A percentile compares a stretch with the other conserved stretches of the same genome.
phyloP scores from a whole-genome alignment of 1,284 basidiomycete species.

The Boletus holoroseus region DNA sequence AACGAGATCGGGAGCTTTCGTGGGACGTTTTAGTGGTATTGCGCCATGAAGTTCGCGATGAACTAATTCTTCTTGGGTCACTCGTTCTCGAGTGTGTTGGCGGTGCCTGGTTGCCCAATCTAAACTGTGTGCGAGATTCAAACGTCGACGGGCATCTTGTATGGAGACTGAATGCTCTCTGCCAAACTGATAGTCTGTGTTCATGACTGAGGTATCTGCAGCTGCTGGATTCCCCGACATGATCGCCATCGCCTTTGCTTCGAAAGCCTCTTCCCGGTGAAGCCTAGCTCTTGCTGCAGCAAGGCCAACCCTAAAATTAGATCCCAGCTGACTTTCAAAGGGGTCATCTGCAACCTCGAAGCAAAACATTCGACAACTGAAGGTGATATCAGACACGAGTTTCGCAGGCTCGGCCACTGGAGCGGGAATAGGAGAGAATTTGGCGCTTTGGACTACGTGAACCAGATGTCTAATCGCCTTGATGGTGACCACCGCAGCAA shows the following conservation, averaged over 20 bases:
- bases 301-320: constrained; percentile 74
- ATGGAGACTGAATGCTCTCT: constrained; percentile 61
- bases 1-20: constrained; percentile 33
- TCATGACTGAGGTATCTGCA: constrained; percentile 18
- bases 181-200: constrained; percentile 52
- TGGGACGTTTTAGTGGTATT: constrained; percentile 28
- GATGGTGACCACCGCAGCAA: constrained; percentile 57
- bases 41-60: constrained; percentile 35
- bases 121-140: constrained; percentile 72
- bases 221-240: constrained; percentile 34
- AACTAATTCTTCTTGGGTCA: constrained; percentile 30
- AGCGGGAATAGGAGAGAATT: constrained; percentile 44
- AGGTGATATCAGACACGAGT: constrained; percentile 56
- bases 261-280: constrained; percentile 78
- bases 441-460: constrained; percentile 43
- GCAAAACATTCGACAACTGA: constrained; percentile 58
- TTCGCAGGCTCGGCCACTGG: constrained; percentile 73
- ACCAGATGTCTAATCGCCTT: constrained; percentile 68
- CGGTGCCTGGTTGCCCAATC: constrained; percentile 68
- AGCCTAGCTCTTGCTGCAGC: constrained; percentile 72
- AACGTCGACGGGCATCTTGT: constrained; percentile 67
- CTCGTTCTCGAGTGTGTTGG: constrained; percentile 35
- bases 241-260: constrained; percentile 69
- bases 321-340: constrained; percentile 75
- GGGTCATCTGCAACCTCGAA: constrained; percentile 87